Evolutionary conservation across 352 stramenopile genomes (phyloP).

Genomic region (Globisporangium radiosum): DNA sequence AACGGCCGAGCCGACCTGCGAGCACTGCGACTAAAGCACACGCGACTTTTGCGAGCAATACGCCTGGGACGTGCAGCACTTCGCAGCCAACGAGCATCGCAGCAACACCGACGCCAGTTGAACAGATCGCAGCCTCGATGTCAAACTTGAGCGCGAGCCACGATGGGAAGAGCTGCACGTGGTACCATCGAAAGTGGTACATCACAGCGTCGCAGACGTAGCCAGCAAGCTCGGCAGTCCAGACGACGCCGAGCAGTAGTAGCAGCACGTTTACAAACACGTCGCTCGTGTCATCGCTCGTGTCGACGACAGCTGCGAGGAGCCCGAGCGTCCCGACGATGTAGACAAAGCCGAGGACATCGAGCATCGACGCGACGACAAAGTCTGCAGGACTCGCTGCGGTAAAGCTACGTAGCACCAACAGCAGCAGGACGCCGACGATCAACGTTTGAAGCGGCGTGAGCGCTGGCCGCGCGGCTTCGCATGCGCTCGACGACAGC

Average conservation of each 20-base stretch:
- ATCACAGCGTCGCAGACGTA: slow-evolving; percentile 47
- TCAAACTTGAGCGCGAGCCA: slow-evolving; percentile 40
- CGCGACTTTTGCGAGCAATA: slow-evolving; percentile 2
- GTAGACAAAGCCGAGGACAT: slow-evolving; percentile 33
- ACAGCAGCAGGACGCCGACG: slow-evolving; percentile 22
- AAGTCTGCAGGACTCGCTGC: slow-evolving; percentile 26
- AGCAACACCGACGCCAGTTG: slow-evolving; percentile 28
- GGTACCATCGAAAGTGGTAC: slow-evolving; percentile 40
- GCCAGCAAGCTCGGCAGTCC: slow-evolving; percentile 36
- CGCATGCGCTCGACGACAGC: slow-evolving; percentile 8
- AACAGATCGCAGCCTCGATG: slow-evolving; percentile 35
- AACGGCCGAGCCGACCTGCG: slow-evolving; percentile 84
- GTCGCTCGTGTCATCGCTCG: slow-evolving; percentile 17
- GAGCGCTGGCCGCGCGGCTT: slow-evolving; percentile 16
- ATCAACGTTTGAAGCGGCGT: slow-evolving; percentile 29
- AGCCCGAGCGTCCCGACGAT: slow-evolving; percentile 27
- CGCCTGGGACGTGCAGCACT: slow-evolving; percentile 19
- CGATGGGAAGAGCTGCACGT: slow-evolving; percentile 32
- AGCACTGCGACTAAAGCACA: slow-evolving; percentile 31
- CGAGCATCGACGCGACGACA: slow-evolving; percentile 25
- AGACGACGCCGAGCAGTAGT: slow-evolving; percentile 36
- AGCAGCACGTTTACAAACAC: slow-evolving; percentile 35
- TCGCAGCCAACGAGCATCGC: slow-evolving; percentile 28
- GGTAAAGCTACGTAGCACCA: slow-evolving; percentile 21
- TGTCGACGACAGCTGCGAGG: slow-evolving; percentile 36